Evolutionary conservation across 768 basidiomycete genomes (phyloP), one percentile per base, ranked within the genome.

Genomic region (Panus rudis): DNA sequence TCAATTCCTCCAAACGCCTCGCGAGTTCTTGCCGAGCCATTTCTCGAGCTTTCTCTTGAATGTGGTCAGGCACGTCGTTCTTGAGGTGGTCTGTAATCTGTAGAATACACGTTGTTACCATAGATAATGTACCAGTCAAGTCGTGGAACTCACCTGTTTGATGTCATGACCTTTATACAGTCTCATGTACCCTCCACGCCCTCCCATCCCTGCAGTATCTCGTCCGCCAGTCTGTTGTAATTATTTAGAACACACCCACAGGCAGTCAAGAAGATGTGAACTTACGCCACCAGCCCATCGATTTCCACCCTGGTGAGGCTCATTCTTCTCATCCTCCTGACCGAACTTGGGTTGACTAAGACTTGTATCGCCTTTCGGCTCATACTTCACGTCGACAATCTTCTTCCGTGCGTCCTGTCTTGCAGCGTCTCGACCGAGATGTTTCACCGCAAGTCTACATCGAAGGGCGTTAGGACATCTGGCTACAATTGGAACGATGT

Each of bases 21-120:
- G 78, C 66, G 2, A 84, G 64, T 49, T 84, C 81, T 47, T 78
- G 69, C 12, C 73, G 65, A 16, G 81, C 81, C 78, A 84, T 80
- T 54, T 79, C 73, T 33, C 79, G 69, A 0, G 80, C 81, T 45
- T 73, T 71, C 49, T 80, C 78, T 50, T 71, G 73, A 49, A 82
- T 67, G 25, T 78, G 65, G 33, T 81, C 76, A 1, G 79, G 77
- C 4, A 82, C 77, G 23, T 72, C 63, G 34, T 72, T 66, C 57
- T 81, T 84, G 33, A 78, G 58, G 7, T 64, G 61, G 44, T 78
- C 72, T 0, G 78, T 65, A 5, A 78, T 63, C 75, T 76, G 39
- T 7, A 35, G 33, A 17, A 20, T 10, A 30, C 10, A n/a, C 10
- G 28, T n/a, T 10, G 3, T 30, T n/a, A 30, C 10, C 28, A 10